A percentile compares a stretch with the other conserved stretches of the same genome.
phyloP scores from a whole-genome alignment of 1,139 yeast genomes.

The Saccharomyces hybrid region DNA sequence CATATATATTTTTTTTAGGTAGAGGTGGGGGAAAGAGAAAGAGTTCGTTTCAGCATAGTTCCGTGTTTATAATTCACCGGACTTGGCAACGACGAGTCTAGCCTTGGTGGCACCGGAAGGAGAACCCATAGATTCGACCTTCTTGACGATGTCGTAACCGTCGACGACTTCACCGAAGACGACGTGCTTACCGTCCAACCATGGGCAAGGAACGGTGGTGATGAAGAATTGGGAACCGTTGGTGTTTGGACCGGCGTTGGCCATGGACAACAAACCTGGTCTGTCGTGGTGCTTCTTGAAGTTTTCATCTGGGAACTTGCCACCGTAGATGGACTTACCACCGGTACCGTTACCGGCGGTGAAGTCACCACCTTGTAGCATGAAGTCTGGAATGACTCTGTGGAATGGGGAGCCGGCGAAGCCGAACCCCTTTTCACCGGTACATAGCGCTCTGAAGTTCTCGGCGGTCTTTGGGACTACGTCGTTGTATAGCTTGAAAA shows the following conservation, averaged over 20 bases:
- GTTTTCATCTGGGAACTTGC: conserved; percentile 93
- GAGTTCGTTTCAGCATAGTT: not conserved
- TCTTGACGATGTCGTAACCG: conserved; percentile 86
- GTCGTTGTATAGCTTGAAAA: conserved; percentile 82
- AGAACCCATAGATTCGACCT: conserved; percentile 83
- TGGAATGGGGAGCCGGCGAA: conserved; percentile 90
- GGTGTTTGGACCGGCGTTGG: conserved; percentile 99
- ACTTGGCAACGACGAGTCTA: conserved; percentile 68
- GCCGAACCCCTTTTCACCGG: conserved; percentile 98
- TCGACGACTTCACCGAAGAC: conserved; percentile 96
- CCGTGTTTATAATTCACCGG: conserved; percentile 64
- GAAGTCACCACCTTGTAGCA: conserved; percentile 99
- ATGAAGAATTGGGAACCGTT: conserved; percentile 98
- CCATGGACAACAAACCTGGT: conserved; percentile 97
- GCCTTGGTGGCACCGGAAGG: conserved; percentile 75
- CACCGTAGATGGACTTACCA: conserved; percentile 98
- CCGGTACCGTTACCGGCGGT: conserved; percentile 94
- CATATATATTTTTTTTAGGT: not conserved
- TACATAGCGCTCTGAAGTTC: conserved; percentile 94
- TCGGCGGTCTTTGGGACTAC: conserved; percentile 97
- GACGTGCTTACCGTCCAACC: conserved; percentile 99
- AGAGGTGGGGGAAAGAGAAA: not conserved
- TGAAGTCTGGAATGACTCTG: conserved; percentile 97
- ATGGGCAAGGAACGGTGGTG: conserved; percentile 91
- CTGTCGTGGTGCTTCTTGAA: conserved; percentile 74